Conservation (phyloP, 352 stramenopile genomes). For the Phytophthora pseudosyringae region DNA sequence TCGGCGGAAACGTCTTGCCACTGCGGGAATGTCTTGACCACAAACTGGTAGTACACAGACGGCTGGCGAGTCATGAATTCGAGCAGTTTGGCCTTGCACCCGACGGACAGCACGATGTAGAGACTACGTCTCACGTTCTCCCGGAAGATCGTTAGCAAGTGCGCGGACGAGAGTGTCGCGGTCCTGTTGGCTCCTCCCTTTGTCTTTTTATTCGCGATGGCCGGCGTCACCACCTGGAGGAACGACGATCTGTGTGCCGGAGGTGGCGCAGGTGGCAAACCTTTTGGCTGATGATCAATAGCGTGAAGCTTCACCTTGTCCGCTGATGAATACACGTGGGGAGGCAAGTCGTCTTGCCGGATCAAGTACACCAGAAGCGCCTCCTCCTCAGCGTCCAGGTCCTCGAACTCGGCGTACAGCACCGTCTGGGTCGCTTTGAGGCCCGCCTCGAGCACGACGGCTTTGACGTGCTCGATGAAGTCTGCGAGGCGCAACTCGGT, state of each 20-base stretch:
- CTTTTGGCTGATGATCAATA: slow-evolving; percentile 44
- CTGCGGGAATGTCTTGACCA: slow-evolving; percentile 47
- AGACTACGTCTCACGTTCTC: slow-evolving; percentile 64
- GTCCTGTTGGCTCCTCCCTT: slow-evolving; percentile 6
- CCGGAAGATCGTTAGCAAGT: slow-evolving; percentile 44
- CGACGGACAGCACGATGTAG: slow-evolving; percentile 60
- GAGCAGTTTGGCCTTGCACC: slow-evolving; percentile 42
- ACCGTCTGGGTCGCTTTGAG: slow-evolving; percentile 57
- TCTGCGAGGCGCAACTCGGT: slow-evolving; percentile 33
- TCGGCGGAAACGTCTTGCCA: slow-evolving; percentile 48
- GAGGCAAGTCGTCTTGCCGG: slow-evolving; percentile 49
- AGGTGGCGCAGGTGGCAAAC: not conserved
- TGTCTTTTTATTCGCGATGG: slow-evolving; percentile 5
- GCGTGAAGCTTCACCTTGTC: slow-evolving; percentile 61
- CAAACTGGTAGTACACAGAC: slow-evolving; percentile 54
- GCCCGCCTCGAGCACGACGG: slow-evolving; percentile 50
- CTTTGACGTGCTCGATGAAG: slow-evolving; percentile 61
- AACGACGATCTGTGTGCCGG: slow-evolving; percentile 23
- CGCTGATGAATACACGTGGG: slow-evolving; percentile 49
- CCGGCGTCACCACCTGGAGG: slow-evolving; percentile 13
- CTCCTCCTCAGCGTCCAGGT: slow-evolving; percentile 43
- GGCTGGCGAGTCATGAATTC: slow-evolving; percentile 47
- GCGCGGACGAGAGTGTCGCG: not conserved
- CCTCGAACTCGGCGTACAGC: slow-evolving; percentile 65
- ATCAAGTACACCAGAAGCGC: slow-evolving; percentile 51